These are phyloP conservation scores for Exophiala xenobiotica DNA, from an alignment of 2,329 filamentous ascomycete genomes.

Conservation along the genomic window DNA sequence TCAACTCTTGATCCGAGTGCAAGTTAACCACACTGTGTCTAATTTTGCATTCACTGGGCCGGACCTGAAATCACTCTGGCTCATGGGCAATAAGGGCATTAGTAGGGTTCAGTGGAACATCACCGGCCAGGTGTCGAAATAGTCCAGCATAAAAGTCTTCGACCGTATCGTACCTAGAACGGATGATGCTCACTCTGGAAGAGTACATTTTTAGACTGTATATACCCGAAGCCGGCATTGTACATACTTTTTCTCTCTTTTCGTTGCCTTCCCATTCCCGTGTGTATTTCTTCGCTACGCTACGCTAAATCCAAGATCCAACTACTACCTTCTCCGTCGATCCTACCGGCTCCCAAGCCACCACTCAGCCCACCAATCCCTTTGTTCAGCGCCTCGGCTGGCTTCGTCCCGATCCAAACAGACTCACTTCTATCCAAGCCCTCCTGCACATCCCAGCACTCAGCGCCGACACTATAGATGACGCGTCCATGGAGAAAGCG, in stretches of 20 bases:
- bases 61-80: slow-evolving; percentile 42
- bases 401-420: slow-evolving; percentile 45
- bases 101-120: slow-evolving; percentile 41
- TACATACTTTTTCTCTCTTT: no score
- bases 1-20: slow-evolving; percentile 39
- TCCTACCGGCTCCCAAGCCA: not conserved
- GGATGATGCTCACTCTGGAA: no score
- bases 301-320: slow-evolving; percentile 25
- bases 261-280: no score
- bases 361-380: slow-evolving; percentile 8
- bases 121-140: slow-evolving; percentile 32
- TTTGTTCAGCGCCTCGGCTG: slow-evolving; percentile 17
- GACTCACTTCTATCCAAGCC: slow-evolving; percentile 43
- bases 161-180: no score
- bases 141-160: no score
- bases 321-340: slow-evolving; percentile 10
- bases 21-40: slow-evolving; percentile 46
- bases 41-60: slow-evolving; percentile 46
- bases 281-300: not conserved
- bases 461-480: slow-evolving; percentile 45
- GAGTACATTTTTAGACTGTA: no score
- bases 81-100: slow-evolving; percentile 42
- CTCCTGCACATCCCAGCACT: slow-evolving; percentile 47
- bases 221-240: not conserved
- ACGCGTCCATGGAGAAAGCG: slow-evolving; percentile 40